Conservation (phyloP, 257 asterid genomes). For the Salvia rosmarinus region DNA sequence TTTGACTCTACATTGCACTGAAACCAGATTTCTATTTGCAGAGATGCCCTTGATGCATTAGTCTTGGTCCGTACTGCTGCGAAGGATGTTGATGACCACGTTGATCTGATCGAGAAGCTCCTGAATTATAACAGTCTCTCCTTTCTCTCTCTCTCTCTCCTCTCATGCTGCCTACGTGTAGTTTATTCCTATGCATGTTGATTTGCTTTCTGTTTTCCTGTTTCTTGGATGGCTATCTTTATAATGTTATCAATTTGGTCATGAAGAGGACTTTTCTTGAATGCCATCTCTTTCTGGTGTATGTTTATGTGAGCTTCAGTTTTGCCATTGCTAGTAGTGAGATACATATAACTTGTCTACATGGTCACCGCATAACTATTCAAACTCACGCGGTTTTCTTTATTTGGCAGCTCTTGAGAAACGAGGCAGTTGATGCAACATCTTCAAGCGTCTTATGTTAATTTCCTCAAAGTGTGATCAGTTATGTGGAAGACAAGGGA, state of each 20-base stretch:
- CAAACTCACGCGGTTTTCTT: constrained; percentile 31
- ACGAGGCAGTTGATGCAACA: constrained; percentile 66
- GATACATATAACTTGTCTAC: too few species aligned
- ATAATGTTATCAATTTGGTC: neutral
- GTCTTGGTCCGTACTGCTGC: constrained; percentile 95
- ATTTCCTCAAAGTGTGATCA: neutral
- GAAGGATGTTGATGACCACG: constrained; percentile 99
- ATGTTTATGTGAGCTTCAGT: neutral
- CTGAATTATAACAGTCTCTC: constrained; percentile 84
- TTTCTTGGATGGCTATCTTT: neutral
- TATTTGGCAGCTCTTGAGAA: constrained; percentile 84
- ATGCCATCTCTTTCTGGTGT: neutral
- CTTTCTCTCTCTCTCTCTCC: constrained; percentile 28
- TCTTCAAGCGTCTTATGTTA: neutral
- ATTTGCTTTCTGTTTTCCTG: too few species aligned
- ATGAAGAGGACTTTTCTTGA: neutral
- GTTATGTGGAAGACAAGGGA: neutral
- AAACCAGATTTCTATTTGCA: constrained; percentile 39
- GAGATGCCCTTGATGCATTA: constrained; percentile 95
- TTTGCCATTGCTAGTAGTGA: neutral
- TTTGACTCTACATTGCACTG: neutral
- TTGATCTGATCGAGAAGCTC: constrained; percentile 97
- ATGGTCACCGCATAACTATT: neutral
- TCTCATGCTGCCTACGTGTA: neutral
- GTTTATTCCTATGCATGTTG: too few species aligned